A percentile compares a stretch with the other conserved stretches of the same genome.
Conservation (phyloP, 1,139 yeast genomes). For the Kodamaea sp. region DNA sequence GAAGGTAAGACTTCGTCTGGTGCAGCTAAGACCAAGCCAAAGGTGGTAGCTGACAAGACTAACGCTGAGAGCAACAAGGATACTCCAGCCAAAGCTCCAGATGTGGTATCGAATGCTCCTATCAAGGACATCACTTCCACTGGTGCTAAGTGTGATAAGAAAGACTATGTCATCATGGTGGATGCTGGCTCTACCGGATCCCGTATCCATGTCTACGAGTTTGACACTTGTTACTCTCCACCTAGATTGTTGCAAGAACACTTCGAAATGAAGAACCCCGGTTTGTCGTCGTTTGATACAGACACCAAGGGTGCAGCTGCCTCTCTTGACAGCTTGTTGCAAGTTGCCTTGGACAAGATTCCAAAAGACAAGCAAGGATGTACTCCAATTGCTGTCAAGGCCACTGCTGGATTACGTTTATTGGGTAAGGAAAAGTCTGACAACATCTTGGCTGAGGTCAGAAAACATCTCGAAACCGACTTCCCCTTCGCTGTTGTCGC, state of each 20-base stretch:
- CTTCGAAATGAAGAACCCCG: slow-evolving; percentile 90
- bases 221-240: slow-evolving; percentile 80
- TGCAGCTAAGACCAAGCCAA: slow-evolving; percentile 14
- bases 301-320: slow-evolving; percentile 84
- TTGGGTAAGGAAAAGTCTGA: slow-evolving; percentile 74
- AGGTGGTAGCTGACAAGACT: slow-evolving; percentile 28
- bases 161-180: slow-evolving; percentile 72
- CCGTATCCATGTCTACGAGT: slow-evolving; percentile 89
- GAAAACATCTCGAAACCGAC: slow-evolving; percentile 67
- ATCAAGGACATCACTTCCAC: slow-evolving; percentile 2
- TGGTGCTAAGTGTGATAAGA: slow-evolving; percentile 27
- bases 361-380: slow-evolving; percentile 74
- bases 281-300: slow-evolving; percentile 80
- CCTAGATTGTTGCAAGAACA: slow-evolving; percentile 78
- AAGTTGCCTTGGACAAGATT: slow-evolving; percentile 70
- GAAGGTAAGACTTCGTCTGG: slow-evolving; percentile 10
- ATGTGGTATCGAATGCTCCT: neutral
- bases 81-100: slow-evolving; percentile 1
- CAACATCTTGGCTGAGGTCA: slow-evolving; percentile 73
- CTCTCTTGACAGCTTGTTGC: slow-evolving; percentile 78
- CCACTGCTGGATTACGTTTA: slow-evolving; percentile 94
- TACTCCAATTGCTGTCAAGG: slow-evolving; percentile 94
- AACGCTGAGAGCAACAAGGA: slow-evolving; percentile 3
- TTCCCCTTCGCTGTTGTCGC: slow-evolving; percentile 88
- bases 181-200: slow-evolving; percentile 99